Evolutionary conservation across 1,284 basidiomycete genomes (phyloP), one percentile per base, ranked within the genome.

Genomic region (Boletus semigastroideus): DNA sequence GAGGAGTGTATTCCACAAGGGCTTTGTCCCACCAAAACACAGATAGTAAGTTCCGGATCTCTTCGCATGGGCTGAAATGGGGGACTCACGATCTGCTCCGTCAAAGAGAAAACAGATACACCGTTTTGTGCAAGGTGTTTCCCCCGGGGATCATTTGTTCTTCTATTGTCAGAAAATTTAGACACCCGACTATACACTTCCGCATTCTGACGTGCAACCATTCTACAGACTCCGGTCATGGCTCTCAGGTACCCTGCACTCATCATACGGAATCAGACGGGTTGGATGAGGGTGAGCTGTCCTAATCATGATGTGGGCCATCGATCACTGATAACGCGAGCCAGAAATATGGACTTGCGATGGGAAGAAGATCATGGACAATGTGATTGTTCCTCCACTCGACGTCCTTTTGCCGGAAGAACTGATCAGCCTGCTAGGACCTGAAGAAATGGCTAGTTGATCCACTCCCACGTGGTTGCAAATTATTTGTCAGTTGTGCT

Each of bases 361-460:
- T 12, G 52, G 56, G 12, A 45, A 49, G 22, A 27, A 65, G 28
- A 65, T 70, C 31, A 55, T 66, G 10, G 77, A 78, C 49, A 73
- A 78, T 55, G 77, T 75, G 27, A 49, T 42, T 41, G 16, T 25
- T 45, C 14, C 43, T 27, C 56, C 53, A 14, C 2, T 11, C 12
- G 16, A 3, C 7, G 19, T 22, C 31, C 28, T 31, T 27, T 28
- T 17, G 5, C 43, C 14, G 5, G 20, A 33, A 37, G n/a, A 10
- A 9, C 36, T 55, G 17, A 52, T 28, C 12, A 22, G 30, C 14
- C 16, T 33, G 6, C 3, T 48, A 77, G 74, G 67, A 72, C 12
- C 70, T 79, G 3, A 68, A 67, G 19, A 59, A 63, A 39, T 59
- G 64, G 50, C 68, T 80, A 12, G 71, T 78, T 14, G 59, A 74